Conservation (phyloP, 176 grass and related monocot genomes). For the Secale cereale region DNA sequence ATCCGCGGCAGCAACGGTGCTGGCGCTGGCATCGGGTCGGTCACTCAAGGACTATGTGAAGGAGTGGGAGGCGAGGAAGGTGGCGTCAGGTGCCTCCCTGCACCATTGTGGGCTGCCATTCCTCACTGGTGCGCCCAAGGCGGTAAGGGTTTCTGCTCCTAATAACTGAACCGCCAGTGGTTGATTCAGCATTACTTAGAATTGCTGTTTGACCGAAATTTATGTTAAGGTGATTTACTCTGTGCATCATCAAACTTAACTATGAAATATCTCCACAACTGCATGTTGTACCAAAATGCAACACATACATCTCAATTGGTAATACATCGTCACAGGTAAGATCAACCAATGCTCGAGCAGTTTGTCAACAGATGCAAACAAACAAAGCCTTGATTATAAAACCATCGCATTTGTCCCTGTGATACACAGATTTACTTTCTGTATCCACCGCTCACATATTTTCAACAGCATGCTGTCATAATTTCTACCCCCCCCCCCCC, state of each 20-base stretch:
- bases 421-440: neutral
- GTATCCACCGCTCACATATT: neutral
- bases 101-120: constrained; percentile 55
- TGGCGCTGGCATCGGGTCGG: neutral
- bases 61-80: constrained; percentile 63
- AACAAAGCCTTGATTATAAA: neutral
- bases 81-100: constrained; percentile 25
- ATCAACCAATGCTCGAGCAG: neutral
- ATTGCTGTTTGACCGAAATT: neutral
- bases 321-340: neutral
- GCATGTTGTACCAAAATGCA: neutral
- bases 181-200: neutral
- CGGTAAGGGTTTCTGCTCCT: constrained; percentile 36
- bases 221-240: neutral
- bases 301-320: neutral
- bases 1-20: neutral
- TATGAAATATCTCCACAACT: neutral
- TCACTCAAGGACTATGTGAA: constrained; percentile 35
- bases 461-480: neutral
- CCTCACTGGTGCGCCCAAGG: constrained; percentile 47
- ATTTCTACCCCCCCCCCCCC: no score
- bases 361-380: neutral
- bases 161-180: neutral
- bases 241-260: neutral
- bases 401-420: neutral